Evolutionary conservation across 139 green algal species (phyloP).

Genomic region (Chlorella vulgaris): DNA sequence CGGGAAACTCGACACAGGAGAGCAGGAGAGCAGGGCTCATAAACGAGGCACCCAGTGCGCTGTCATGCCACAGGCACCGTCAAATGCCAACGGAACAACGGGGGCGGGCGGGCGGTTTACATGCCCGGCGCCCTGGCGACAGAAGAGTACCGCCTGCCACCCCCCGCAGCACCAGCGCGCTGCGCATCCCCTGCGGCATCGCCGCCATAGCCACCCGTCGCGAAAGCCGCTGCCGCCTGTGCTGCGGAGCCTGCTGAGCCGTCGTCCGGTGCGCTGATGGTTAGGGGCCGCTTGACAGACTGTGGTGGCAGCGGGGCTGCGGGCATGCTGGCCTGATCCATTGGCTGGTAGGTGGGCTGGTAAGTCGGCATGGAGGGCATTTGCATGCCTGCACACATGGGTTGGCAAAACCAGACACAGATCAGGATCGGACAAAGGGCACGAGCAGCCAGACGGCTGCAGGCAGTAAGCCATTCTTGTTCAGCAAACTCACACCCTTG

Average conservation of each 20-base stretch:
- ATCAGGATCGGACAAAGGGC: not conserved
- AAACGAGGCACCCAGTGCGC: not conserved
- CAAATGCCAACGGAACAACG: not conserved
- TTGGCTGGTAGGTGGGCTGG: constrained; percentile 24
- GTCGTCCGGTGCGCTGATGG: constrained; percentile 28
- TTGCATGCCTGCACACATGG: constrained; percentile 6
- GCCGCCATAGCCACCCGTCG: not conserved
- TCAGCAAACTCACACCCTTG: not conserved
- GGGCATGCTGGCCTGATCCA: constrained; percentile 6
- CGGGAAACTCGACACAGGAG: no score
- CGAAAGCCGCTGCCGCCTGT: not conserved
- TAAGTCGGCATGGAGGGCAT: constrained; percentile 6
- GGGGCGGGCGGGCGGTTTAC: not conserved
- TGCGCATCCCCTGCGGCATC: not conserved
- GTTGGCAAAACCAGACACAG: not conserved
- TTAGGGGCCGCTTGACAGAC: constrained; percentile 40
- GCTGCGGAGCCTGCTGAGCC: not conserved
- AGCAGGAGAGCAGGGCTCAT: not conserved
- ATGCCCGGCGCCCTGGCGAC: constrained; percentile 8
- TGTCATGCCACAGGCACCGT: not conserved
- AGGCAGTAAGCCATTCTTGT: not conserved
- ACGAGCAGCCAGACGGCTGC: not conserved
- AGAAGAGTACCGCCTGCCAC: constrained; percentile 32
- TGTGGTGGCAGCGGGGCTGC: constrained; percentile 26
- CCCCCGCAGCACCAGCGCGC: not conserved